A percentile compares a stretch with the other conserved stretches of the same genome.
These are phyloP conservation scores for Rhazya stricta DNA, from an alignment of 257 asterid genomes.

Conservation along the genomic window DNA sequence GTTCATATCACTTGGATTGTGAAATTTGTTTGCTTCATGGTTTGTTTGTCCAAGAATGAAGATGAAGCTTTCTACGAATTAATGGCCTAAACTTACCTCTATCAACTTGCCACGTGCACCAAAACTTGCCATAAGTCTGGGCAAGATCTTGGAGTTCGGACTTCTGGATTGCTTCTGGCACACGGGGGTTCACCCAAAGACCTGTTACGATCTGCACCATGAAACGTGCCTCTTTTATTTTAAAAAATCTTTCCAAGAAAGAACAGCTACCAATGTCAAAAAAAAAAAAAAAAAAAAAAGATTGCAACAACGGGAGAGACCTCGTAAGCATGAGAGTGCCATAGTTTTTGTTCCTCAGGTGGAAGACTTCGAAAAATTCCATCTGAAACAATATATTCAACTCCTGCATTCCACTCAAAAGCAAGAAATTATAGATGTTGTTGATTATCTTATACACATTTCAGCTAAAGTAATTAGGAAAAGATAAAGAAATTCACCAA, in stretches of 20 bases:
- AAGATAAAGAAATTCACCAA: conserved; percentile 33
- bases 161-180: conserved; percentile 64
- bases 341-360: conserved; percentile 74
- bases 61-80: too few relatives aligned
- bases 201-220: conserved; percentile 57
- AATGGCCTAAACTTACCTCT: conserved; percentile 40
- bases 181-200: conserved; percentile 65
- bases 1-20: too few relatives aligned
- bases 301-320: conserved; percentile 19
- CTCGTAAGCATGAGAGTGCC: conserved; percentile 89
- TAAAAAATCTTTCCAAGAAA: not conserved
- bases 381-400: conserved; percentile 71
- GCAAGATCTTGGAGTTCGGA: conserved; percentile 54
- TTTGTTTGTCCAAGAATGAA: not conserved
- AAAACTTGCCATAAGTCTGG: conserved; percentile 68
- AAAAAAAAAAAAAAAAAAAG: not conserved
- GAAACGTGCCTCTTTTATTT: not conserved
- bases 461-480: not conserved
- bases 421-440: not conserved
- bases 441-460: not conserved
- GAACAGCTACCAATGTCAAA: not conserved
- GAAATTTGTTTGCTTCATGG: not conserved
- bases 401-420: conserved; percentile 32
- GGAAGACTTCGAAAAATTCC: conserved; percentile 48
- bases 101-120: conserved; percentile 97